Evolutionary conservation across 257 asterid species (phyloP), one percentile per base, ranked within the genome.

Genomic region (Orobanche coerulescens): DNA sequence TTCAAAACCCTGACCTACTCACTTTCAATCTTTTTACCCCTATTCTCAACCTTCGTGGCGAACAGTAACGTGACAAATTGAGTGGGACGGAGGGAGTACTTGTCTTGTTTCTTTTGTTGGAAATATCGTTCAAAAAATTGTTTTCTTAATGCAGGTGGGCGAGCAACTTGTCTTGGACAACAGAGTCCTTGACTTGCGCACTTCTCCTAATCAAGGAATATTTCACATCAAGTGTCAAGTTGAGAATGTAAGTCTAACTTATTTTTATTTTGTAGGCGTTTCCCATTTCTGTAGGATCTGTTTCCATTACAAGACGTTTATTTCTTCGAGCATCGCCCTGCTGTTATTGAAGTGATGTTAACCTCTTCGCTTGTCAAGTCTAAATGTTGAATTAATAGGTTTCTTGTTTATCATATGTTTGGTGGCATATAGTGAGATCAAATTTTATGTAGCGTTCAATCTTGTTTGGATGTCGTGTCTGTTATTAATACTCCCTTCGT

Each of bases 161-260:
- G 84, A 84, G 77, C 84, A 79, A 68, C 86, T 88, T 69, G 94
- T 82, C 47, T 69, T 92, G 79, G 86, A 92, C 63, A 67, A 50
- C 77, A 79, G 98, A 69, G 84, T 84, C 37, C 79, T 92, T 65
- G 98, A 92, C 69, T n/a, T 86, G 12, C 95, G 96, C 23, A 92
- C 96, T 7, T 94, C 87, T 55, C 91, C 98, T 15, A 89, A 88
- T 75, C 95, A 86, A 76, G 94, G 81, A 64, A 92, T 89, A 61
- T 92, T 92, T 56, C 82, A 85, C 16, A 56, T 88, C 57, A 87
- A 83, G 49, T 79, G 76, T 61, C 81, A 92, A 77, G 84, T 92
- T 77, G 95, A 72, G 74, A 81, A 73, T 68, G 98, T 88, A 73
- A 50, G 82, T 66, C 25, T 30, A 20, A 43, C 3, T 23, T 9